phyloP scores from a whole-genome alignment of 768 basidiomycete species.

The Boletus insuetus region DNA sequence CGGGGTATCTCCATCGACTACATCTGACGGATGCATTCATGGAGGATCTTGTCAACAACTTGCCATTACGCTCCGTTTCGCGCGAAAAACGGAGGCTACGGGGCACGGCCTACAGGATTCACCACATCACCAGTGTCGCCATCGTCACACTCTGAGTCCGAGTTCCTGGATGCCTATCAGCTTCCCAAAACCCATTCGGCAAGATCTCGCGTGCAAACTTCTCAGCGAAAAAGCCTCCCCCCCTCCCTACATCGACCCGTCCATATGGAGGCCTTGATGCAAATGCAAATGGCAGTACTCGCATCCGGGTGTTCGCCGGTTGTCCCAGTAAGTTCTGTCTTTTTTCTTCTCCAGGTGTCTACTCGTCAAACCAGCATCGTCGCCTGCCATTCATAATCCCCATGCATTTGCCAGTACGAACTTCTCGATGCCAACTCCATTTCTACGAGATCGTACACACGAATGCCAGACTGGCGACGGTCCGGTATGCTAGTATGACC shows the following conservation, averaged over 20 bases:
- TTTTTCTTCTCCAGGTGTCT: background rate
- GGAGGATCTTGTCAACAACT: too few species aligned
- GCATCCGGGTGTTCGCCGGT: background rate
- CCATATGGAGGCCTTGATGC: background rate
- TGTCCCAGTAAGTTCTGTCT: background rate
- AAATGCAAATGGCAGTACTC: too few species aligned
- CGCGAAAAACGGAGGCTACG: background rate
- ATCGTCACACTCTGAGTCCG: background rate
- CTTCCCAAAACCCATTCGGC: constrained; percentile 2
- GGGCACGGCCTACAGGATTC: background rate
- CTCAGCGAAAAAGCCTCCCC: too few species aligned
- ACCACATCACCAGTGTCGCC: background rate
- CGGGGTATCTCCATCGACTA: too few species aligned
- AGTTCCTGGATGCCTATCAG: background rate
- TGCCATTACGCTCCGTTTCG: background rate
- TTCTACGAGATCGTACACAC: background rate
- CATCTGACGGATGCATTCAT: too few species aligned
- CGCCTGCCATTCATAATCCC: too few species aligned
- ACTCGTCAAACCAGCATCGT: too few species aligned
- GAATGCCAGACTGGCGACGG: background rate
- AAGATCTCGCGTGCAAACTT: background rate
- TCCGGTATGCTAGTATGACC: background rate
- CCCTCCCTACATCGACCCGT: too few species aligned
- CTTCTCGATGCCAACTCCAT: background rate
- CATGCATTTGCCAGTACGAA: background rate